These are phyloP conservation scores for Tolypocladium nubicola DNA, from an alignment of 2,329 filamentous ascomycete species.

Conservation along the genomic window DNA sequence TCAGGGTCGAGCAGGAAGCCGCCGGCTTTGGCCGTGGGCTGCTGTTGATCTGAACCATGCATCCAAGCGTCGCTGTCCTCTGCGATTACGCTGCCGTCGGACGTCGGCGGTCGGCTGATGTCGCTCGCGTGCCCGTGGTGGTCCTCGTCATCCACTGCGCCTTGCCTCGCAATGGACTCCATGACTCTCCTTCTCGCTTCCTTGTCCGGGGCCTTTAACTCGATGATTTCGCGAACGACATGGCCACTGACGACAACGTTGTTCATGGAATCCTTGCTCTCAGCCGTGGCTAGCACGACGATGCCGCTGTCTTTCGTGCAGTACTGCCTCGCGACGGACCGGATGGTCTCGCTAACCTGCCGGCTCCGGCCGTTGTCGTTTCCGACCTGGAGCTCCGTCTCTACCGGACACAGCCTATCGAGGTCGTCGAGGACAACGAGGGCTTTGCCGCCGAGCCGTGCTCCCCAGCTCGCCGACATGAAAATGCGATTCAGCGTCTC, in stretches of 20 bases:
- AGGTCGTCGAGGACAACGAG: slow-evolving; percentile 87
- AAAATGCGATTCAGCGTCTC: slow-evolving; percentile 78
- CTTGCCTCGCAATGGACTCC: slow-evolving; percentile 60
- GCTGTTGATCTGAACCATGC: slow-evolving; percentile 52
- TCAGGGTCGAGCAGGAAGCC: slow-evolving; percentile 66
- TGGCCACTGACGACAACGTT: slow-evolving; percentile 85
- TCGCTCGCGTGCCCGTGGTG: slow-evolving; percentile 24
- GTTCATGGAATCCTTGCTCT: slow-evolving; percentile 87
- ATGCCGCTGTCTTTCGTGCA: slow-evolving; percentile 72
- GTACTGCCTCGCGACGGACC: slow-evolving; percentile 73
- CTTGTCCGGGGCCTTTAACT: slow-evolving; percentile 85
- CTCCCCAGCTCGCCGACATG: slow-evolving; percentile 83
- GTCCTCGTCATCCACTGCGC: slow-evolving; percentile 30
- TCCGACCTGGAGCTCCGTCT: slow-evolving; percentile 88
- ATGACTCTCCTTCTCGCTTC: slow-evolving; percentile 76
- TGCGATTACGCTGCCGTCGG: slow-evolving; percentile 38
- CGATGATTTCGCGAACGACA: slow-evolving; percentile 82
- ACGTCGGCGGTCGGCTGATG: slow-evolving; percentile 46
- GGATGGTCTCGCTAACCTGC: slow-evolving; percentile 83
- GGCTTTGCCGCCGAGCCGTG: slow-evolving; percentile 71
- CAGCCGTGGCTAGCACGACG: slow-evolving; percentile 80
- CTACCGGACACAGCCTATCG: slow-evolving; percentile 83
- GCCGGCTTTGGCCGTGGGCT: slow-evolving; percentile 26
- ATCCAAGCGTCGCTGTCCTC: slow-evolving; percentile 61
- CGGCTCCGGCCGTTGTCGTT: slow-evolving; percentile 88